Percentiles rank a stretch among this genome's conserved stretches.
These are phyloP conservation scores for Epichloe amarillans DNA, from an alignment of 2,329 filamentous ascomycete species.

Conservation along the genomic window DNA sequence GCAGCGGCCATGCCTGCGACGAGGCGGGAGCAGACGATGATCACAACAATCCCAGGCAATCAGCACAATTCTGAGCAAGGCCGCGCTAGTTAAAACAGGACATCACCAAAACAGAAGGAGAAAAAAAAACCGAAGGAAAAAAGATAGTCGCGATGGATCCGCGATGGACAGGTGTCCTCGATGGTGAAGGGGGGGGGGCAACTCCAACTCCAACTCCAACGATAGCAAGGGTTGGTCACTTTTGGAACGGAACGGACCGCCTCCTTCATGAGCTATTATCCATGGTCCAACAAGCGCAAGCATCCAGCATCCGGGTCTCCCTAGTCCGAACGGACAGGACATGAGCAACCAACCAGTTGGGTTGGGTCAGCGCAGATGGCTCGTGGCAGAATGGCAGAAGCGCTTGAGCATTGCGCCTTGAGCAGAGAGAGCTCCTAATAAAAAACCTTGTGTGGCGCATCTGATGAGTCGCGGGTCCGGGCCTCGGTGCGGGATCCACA, in stretches of 20 bases:
- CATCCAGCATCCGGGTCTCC: background rate
- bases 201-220: background rate
- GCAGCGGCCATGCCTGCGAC: constrained; percentile 21
- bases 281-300: background rate
- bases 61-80: background rate
- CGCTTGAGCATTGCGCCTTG: background rate
- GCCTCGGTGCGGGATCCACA: background rate
- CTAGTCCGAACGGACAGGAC: no score
- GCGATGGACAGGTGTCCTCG: background rate
- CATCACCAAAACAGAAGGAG: background rate
- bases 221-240: background rate
- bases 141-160: background rate
- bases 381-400: no score
- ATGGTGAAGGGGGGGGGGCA: background rate
- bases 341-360: background rate
- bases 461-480: background rate
- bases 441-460: background rate
- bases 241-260: constrained; percentile 1
- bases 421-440: background rate
- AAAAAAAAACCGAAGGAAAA: background rate
- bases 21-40: background rate
- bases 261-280: background rate
- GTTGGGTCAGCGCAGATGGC: background rate
- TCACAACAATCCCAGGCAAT: background rate
- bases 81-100: background rate